phyloP scores from a whole-genome alignment of 2,329 filamentous ascomycete species.

The Fusarium sp. region DNA sequence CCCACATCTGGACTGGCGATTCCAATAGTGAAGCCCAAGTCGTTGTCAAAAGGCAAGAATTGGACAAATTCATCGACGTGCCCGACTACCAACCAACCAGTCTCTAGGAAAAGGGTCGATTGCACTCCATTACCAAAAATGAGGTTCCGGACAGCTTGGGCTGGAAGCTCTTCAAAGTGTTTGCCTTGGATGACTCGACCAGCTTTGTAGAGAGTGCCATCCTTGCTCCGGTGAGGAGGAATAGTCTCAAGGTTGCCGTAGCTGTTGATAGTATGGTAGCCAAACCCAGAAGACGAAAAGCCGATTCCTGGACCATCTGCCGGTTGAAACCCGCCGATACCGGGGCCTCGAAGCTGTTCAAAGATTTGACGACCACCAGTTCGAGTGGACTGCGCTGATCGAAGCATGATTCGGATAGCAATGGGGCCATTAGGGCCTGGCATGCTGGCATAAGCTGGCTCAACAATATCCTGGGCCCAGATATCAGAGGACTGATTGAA shows the following conservation, averaged over 20 bases:
- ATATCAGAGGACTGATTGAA: constrained; percentile 40
- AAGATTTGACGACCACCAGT: constrained; percentile 48
- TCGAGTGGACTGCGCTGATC: constrained; percentile 42
- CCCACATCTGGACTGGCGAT: neutral
- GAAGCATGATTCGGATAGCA: constrained; percentile 47
- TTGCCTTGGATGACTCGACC: neutral
- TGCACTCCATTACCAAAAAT: neutral
- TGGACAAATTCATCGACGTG: neutral
- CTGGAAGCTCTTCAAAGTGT: neutral
- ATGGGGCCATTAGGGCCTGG: constrained; percentile 50
- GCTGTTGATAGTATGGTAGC: neutral
- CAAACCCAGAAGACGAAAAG: neutral
- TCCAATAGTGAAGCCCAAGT: neutral
- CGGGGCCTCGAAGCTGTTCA: constrained; percentile 34
- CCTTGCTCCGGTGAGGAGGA: neutral
- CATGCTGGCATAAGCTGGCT: constrained; percentile 54
- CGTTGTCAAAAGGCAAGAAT: neutral
- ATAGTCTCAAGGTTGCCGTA: neutral
- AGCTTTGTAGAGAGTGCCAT: neutral
- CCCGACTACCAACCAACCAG: neutral
- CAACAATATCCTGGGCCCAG: constrained; percentile 55
- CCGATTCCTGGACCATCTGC: neutral
- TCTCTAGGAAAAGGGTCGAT: neutral
- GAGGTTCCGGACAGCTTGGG: neutral
- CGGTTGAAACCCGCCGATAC: constrained; percentile 9